Percentiles rank a stretch among this genome's conserved stretches.
Conservation (phyloP, 2,329 filamentous ascomycete species). For the Aspergillus persii region DNA sequence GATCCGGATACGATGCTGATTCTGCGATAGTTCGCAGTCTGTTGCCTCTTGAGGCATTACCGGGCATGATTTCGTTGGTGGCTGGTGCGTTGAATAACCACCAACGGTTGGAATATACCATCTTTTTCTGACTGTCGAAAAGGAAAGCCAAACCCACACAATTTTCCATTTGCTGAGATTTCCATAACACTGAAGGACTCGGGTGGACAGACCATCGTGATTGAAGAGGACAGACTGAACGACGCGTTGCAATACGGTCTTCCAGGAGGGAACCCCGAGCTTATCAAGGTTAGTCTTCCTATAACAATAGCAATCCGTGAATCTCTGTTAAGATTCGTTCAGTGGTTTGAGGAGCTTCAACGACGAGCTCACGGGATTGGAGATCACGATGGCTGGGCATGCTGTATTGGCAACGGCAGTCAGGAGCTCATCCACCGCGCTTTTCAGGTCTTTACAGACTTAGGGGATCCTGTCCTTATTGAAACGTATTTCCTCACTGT, state of each 20-base stretch:
- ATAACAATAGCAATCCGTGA: no score
- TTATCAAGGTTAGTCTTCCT: not conserved
- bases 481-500: not conserved
- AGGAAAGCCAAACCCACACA: slow-evolving; percentile 3
- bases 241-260: slow-evolving; percentile 1
- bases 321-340: no score
- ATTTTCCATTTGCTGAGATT: slow-evolving; percentile 1
- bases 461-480: not conserved
- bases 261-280: not conserved
- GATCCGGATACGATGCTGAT: not conserved
- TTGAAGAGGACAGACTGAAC: not conserved
- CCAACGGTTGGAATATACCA: no score
- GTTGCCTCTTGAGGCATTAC: not conserved
- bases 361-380: slow-evolving; percentile 1
- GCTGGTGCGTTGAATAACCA: not conserved
- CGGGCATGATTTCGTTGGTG: slow-evolving; percentile 1
- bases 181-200: not conserved
- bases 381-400: not conserved
- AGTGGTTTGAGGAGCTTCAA: slow-evolving; percentile 3
- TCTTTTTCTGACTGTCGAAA: not conserved
- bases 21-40: not conserved
- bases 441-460: slow-evolving; percentile 7
- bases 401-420: slow-evolving; percentile 9
- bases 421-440: slow-evolving; percentile 7
- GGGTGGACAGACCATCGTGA: not conserved